These are phyloP conservation scores for Clitopilus passeckerianus DNA, from an alignment of 768 basidiomycete genomes.

Conservation along the genomic window DNA sequence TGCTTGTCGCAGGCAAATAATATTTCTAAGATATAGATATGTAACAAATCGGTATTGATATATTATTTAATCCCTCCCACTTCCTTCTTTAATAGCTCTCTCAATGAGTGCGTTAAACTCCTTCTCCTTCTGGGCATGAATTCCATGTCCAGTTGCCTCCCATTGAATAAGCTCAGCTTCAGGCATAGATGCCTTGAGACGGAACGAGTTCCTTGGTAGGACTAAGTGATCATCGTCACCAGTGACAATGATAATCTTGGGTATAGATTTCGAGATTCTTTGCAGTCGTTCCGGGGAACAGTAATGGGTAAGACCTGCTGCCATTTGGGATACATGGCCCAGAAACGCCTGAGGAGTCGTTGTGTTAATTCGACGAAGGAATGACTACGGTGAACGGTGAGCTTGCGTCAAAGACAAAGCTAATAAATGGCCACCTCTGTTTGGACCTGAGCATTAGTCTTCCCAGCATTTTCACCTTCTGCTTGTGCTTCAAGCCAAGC, in stretches of 20 bases:
- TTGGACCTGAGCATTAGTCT: constrained; percentile 64
- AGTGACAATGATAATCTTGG: constrained; percentile 64
- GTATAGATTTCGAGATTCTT: constrained; percentile 47
- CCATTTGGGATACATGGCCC: constrained; percentile 71
- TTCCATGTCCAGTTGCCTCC: constrained; percentile 60
- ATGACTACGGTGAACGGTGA: constrained; percentile 27
- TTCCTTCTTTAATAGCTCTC: constrained; percentile 50
- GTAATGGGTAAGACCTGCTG: constrained; percentile 59
- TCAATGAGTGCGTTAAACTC: constrained; percentile 56
- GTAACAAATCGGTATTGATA: too few relatives aligned
- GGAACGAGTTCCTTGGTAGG: constrained; percentile 39
- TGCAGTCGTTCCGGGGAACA: constrained; percentile 45
- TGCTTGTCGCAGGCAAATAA: too few relatives aligned
- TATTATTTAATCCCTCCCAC: constrained; percentile 6
- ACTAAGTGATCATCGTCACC: constrained; percentile 66
- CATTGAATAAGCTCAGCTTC: constrained; percentile 54
- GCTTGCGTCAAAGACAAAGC: neutral
- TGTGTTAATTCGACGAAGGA: constrained; percentile 37
- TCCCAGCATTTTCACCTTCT: constrained; percentile 46
- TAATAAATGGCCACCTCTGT: constrained; percentile 33
- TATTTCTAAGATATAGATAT: too few relatives aligned
- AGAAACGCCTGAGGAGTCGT: constrained; percentile 55
- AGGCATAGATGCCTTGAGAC: constrained; percentile 56
- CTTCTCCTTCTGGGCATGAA: constrained; percentile 42
- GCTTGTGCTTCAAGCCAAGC: constrained; percentile 57